phyloP scores from a whole-genome alignment of 768 basidiomycete species.

The Exsudoporus frostii region DNA sequence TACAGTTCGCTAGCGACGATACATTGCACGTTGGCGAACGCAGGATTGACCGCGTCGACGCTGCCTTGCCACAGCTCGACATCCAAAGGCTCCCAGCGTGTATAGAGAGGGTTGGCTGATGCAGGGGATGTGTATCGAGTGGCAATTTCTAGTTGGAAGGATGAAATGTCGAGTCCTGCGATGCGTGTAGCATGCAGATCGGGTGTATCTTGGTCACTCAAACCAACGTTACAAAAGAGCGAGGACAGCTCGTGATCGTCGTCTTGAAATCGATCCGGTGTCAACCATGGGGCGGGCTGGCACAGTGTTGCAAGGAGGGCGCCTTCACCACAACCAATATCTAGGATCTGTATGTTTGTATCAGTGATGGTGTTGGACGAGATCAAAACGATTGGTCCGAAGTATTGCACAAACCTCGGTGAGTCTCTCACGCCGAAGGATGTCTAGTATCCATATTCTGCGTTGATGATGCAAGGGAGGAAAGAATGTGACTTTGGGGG shows the following conservation, averaged over 20 bases:
- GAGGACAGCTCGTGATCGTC: slow-evolving; percentile 19
- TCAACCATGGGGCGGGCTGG: slow-evolving; percentile 71
- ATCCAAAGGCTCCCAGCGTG: slow-evolving; percentile 67
- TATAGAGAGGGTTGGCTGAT: slow-evolving; percentile 28
- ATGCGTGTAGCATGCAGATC: slow-evolving; percentile 58
- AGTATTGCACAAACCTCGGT: slow-evolving; percentile 40
- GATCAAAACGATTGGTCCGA: background rate
- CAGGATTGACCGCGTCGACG: slow-evolving; percentile 62
- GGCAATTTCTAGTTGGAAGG: slow-evolving; percentile 53
- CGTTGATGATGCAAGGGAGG: slow-evolving; percentile 68
- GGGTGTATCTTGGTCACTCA: slow-evolving; percentile 40
- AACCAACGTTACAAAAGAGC: slow-evolving; percentile 21
- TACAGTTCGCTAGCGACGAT: slow-evolving; percentile 83
- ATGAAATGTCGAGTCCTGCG: slow-evolving; percentile 68
- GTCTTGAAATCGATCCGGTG: slow-evolving; percentile 26
- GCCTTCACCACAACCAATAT: slow-evolving; percentile 85
- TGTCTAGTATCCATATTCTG: slow-evolving; percentile 67
- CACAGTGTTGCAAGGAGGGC: slow-evolving; percentile 65
- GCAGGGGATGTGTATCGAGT: slow-evolving; percentile 45
- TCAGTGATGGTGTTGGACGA: background rate
- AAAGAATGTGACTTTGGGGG: slow-evolving; percentile 56
- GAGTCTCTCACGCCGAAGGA: slow-evolving; percentile 54
- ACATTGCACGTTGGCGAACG: slow-evolving; percentile 63
- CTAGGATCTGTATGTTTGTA: slow-evolving; percentile 53
- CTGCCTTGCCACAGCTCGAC: slow-evolving; percentile 75